Percentiles rank a stretch among this genome's conserved stretches.
These are phyloP conservation scores for Erigeron philadelphicus DNA, from an alignment of 140 eudicot species.

Conservation along the genomic window DNA sequence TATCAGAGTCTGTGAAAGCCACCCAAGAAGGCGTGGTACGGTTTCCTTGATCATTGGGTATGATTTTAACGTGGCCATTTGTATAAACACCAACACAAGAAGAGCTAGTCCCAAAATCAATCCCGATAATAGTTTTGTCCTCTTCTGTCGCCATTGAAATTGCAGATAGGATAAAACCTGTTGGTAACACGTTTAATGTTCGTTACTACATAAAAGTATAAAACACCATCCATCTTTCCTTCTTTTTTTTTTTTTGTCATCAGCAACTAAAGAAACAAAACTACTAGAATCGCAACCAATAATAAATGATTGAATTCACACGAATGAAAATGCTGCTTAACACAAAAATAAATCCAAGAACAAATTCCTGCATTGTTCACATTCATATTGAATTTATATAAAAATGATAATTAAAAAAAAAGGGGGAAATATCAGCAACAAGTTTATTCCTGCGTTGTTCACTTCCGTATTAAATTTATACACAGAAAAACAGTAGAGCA, in stretches of 20 bases:
- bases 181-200: neutral
- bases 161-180: conserved; percentile 48
- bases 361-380: no score
- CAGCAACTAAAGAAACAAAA: neutral
- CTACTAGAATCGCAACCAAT: no score
- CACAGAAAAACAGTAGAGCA: no score
- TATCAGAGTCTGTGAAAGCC: conserved; percentile 60
- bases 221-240: neutral
- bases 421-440: no score
- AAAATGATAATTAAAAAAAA: no score
- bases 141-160: conserved; percentile 56
- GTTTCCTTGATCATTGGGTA: conserved; percentile 80
- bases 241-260: neutral
- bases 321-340: no score
- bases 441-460: no score
- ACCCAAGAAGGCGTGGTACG: conserved; percentile 95
- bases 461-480: no score
- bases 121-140: conserved; percentile 53
- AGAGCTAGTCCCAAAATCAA: conserved; percentile 71
- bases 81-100: conserved; percentile 83
- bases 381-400: no score
- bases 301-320: no score
- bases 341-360: no score
- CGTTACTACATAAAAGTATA: neutral
- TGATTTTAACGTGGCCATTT: conserved; percentile 68